These are phyloP conservation scores for Hypoxylon cercidicola DNA, from an alignment of 495 filamentous ascomycete species.

Conservation along the genomic window DNA sequence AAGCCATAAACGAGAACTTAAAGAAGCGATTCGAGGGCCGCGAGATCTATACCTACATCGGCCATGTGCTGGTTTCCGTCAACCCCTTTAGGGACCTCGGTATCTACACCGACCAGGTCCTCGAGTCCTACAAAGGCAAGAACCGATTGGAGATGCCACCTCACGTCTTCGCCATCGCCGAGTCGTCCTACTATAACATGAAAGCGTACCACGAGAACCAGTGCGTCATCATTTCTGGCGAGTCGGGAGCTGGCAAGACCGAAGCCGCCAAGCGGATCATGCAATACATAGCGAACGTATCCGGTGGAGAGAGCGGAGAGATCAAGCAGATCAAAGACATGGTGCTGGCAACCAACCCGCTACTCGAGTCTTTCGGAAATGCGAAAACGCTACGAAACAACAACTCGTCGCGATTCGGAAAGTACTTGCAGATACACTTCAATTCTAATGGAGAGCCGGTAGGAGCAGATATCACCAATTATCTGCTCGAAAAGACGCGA, in stretches of 20 bases:
- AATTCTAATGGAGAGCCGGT: slow-evolving; percentile 92
- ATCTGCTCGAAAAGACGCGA: slow-evolving; percentile 92
- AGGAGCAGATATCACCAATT: slow-evolving; percentile 98
- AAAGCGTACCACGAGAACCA: slow-evolving; percentile 99
- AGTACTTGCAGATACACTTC: slow-evolving; percentile 98
- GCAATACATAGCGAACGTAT: slow-evolving; percentile 99
- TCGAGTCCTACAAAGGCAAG: slow-evolving; percentile 92
- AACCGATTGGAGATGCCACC: slow-evolving; percentile 95
- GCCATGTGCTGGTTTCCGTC: slow-evolving; percentile 99
- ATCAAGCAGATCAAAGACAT: slow-evolving; percentile 99
- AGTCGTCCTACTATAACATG: slow-evolving; percentile 99
- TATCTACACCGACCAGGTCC: slow-evolving; percentile 94
- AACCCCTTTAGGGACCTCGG: slow-evolving; percentile 98
- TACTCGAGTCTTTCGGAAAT: slow-evolving; percentile 98
- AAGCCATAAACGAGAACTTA: slow-evolving; percentile 98
- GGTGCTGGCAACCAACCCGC: slow-evolving; percentile 97
- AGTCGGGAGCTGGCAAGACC: slow-evolving; percentile 99
- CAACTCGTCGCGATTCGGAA: slow-evolving; percentile 98
- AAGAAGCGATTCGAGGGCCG: slow-evolving; percentile 95
- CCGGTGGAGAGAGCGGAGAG: slow-evolving; percentile 86
- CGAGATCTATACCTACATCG: slow-evolving; percentile 99
- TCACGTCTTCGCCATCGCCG: slow-evolving; percentile 97
- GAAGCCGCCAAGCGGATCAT: slow-evolving; percentile 99
- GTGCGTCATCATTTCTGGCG: slow-evolving; percentile 98
- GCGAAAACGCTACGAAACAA: slow-evolving; percentile 98